These are phyloP conservation scores for Cyclanthera cordifolia DNA, from an alignment of 306 rosid species.

Conservation along the genomic window DNA sequence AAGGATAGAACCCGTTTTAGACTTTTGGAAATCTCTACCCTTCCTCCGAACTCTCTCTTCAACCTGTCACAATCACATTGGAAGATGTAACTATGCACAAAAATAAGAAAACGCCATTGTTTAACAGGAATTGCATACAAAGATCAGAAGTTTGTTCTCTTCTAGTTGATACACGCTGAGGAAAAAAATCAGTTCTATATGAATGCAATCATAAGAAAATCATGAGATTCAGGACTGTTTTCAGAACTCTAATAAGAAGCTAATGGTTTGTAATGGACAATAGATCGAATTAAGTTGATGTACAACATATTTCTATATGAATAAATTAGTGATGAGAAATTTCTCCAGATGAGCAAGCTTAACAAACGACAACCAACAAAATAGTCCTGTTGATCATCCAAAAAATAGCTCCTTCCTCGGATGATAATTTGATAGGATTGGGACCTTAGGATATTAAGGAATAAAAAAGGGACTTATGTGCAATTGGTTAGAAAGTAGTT, in stretches of 20 bases:
- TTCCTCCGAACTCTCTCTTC: conserved; percentile 70
- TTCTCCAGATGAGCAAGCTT: not conserved
- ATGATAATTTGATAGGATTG: too few species aligned
- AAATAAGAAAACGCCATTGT: not conserved
- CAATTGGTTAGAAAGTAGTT: too few species aligned
- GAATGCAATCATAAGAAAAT: not conserved
- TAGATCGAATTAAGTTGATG: not conserved
- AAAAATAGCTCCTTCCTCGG: not conserved
- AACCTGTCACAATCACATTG: conserved; percentile 32
- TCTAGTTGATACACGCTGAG: too few species aligned
- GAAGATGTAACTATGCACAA: conserved; percentile 9
- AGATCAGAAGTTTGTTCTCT: not conserved
- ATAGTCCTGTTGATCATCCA: not conserved
- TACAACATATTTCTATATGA: not conserved
- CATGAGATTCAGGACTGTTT: not conserved
- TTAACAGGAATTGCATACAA: conserved; percentile 7
- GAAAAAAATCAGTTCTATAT: not conserved
- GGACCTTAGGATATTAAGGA: too few species aligned
- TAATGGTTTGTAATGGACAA: not conserved
- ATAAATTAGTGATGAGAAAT: not conserved
- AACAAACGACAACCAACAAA: not conserved
- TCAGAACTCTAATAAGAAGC: not conserved
- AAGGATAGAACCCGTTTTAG: conserved; percentile 73
- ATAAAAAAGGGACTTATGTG: too few species aligned
- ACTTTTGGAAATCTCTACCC: conserved; percentile 64